Evolutionary conservation across 78 protist species (phyloP).

Genomic region (Chrysochromulina parva): DNA sequence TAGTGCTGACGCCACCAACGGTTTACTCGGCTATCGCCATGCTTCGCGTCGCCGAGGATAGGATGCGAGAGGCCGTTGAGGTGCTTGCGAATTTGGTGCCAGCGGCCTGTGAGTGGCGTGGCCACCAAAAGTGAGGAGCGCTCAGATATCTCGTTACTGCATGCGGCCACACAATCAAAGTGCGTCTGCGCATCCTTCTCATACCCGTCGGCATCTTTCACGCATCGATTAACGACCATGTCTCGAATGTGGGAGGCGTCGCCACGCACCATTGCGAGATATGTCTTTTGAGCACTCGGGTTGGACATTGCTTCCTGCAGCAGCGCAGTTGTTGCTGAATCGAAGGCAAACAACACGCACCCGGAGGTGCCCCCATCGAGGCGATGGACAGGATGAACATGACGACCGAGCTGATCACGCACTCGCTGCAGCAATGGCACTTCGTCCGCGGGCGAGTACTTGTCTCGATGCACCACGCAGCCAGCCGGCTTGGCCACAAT

Average conservation of each 20-base stretch:
- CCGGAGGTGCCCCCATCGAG: slow-evolving; percentile 16
- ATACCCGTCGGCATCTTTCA: background rate
- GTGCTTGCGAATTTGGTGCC: slow-evolving; percentile 13
- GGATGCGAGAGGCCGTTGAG: background rate
- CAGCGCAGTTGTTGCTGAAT: background rate
- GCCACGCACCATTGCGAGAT: background rate
- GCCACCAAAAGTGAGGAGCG: background rate
- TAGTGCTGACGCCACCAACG: slow-evolving; percentile 16
- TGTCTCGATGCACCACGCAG: background rate
- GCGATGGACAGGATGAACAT: background rate
- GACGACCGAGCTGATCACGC: background rate
- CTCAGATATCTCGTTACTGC: background rate
- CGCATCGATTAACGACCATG: background rate
- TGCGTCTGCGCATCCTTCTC: background rate
- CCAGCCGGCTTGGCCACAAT: slow-evolving; percentile 21
- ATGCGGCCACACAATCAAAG: background rate
- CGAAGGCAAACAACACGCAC: background rate
- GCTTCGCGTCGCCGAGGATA: slow-evolving; percentile 6
- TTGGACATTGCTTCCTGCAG: background rate
- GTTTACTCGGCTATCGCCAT: background rate
- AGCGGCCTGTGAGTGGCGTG: background rate
- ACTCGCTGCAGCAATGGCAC: background rate
- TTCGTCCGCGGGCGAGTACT: background rate
- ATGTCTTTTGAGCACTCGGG: background rate
- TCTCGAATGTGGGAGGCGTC: background rate